Conservation (phyloP, 306 rosid genomes). For the Prunus salicina region DNA sequence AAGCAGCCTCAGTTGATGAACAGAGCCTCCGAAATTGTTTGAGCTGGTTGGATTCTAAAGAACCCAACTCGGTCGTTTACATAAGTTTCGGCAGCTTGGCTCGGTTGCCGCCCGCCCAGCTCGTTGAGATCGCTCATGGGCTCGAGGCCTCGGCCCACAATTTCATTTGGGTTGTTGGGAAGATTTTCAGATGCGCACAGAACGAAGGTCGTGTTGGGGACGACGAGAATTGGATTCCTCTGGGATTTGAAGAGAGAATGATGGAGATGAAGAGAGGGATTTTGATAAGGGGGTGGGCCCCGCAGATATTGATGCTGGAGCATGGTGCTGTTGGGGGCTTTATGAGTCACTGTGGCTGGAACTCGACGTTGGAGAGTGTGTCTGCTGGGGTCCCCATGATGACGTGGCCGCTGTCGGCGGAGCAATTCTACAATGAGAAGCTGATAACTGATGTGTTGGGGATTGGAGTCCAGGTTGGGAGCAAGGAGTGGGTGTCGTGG, state of each 20-base stretch:
- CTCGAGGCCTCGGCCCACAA: conserved; percentile 3
- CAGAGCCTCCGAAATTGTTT: conserved; percentile 14
- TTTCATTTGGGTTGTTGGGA: conserved; percentile 23
- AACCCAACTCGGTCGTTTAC: conserved; percentile 35
- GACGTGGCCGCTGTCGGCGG: conserved; percentile 73
- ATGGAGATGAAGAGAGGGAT: conserved; percentile 43
- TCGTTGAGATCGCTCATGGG: conserved; percentile 28
- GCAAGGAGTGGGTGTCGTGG: conserved; percentile 47
- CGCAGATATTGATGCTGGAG: conserved; percentile 59
- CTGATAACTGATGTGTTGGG: conserved; percentile 46
- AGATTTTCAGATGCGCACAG: neutral
- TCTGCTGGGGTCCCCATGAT: conserved; percentile 54
- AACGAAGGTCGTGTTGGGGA: neutral
- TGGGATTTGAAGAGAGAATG: conserved; percentile 47
- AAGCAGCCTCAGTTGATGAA: conserved; percentile 22
- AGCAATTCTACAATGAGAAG: conserved; percentile 72
- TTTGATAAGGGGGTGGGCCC: conserved; percentile 65
- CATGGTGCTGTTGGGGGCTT: conserved; percentile 58
- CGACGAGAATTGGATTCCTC: conserved; percentile 18
- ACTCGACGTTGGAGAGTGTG: conserved; percentile 60
- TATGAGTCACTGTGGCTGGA: conserved; percentile 82
- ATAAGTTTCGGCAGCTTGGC: conserved; percentile 40
- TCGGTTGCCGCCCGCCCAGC: conserved; percentile 13
- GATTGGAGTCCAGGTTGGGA: conserved; percentile 61
- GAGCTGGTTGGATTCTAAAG: conserved; percentile 29